These are phyloP conservation scores for Bifiguratus adelaidae DNA, from an alignment of 192 early-diverging fungal species.

Conservation along the genomic window DNA sequence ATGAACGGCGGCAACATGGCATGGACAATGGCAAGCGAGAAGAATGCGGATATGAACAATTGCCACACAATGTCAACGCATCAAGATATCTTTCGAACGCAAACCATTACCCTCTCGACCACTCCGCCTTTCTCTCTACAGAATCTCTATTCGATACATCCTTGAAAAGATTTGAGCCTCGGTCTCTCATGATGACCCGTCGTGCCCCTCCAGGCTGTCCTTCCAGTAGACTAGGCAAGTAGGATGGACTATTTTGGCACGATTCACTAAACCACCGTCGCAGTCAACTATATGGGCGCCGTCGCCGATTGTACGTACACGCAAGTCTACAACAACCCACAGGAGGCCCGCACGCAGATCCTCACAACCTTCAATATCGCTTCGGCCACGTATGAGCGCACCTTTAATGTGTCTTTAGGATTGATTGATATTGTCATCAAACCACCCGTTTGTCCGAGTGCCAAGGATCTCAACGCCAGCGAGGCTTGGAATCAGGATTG, in stretches of 20 bases:
- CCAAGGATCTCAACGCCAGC: slow-evolving; percentile 10
- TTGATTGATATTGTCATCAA: slow-evolving; percentile 69
- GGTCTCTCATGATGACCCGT: too few species aligned
- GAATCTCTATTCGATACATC: too few species aligned
- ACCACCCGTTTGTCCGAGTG: slow-evolving; percentile 42
- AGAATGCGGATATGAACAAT: not conserved
- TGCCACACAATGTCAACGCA: not conserved
- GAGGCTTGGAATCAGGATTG: slow-evolving; percentile 76
- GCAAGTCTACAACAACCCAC: slow-evolving; percentile 36
- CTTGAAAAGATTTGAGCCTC: too few species aligned
- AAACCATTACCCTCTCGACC: not conserved
- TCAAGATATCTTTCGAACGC: not conserved
- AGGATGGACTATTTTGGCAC: too few species aligned
- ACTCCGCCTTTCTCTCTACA: not conserved
- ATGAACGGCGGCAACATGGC: slow-evolving; percentile 8
- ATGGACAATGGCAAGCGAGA: not conserved
- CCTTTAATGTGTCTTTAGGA: slow-evolving; percentile 80
- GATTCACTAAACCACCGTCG: not conserved
- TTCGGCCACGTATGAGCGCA: slow-evolving; percentile 69
- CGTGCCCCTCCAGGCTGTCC: too few species aligned
- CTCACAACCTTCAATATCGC: slow-evolving; percentile 80
- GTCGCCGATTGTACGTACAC: slow-evolving; percentile 70
- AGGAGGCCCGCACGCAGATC: slow-evolving; percentile 55
- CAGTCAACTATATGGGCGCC: slow-evolving; percentile 3
- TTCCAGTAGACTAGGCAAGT: too few species aligned